phyloP scores from a whole-genome alignment of 495 filamentous ascomycete species.

The Entonaema liquescens region DNA sequence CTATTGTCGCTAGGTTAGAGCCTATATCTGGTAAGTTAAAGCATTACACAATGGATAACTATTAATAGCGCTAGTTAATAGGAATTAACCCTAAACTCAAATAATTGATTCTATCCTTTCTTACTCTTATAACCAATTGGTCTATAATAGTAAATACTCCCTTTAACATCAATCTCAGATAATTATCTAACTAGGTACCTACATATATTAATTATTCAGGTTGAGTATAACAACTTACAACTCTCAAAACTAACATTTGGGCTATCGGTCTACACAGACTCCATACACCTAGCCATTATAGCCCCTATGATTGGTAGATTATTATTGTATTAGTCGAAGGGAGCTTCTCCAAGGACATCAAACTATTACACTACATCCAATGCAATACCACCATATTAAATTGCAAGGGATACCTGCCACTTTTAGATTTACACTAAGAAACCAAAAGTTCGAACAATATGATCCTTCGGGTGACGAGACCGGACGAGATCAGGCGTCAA shows the following conservation, averaged over 20 bases:
- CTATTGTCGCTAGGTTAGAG: too few species aligned
- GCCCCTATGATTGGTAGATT: constrained; percentile 27
- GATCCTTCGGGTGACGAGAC: constrained; percentile 18
- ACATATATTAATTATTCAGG: too few species aligned
- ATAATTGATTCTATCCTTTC: too few species aligned
- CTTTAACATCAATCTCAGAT: too few species aligned
- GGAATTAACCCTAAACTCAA: too few species aligned
- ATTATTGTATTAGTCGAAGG: not conserved
- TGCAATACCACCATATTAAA: constrained; percentile 5
- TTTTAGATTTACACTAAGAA: constrained; percentile 9
- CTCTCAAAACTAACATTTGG: constrained; percentile 3
- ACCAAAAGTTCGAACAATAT: not conserved
- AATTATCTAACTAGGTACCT: too few species aligned
- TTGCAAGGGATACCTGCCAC: constrained; percentile 20
- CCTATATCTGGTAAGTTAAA: too few species aligned
- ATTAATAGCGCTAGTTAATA: too few species aligned
- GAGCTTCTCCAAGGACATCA: not conserved
- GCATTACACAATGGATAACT: too few species aligned
- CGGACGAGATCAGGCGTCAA: not conserved
- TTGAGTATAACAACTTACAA: not conserved
- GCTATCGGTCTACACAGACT: constrained; percentile 16
- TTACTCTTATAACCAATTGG: too few species aligned
- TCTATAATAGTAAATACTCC: too few species aligned
- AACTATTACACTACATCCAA: constrained; percentile 2
- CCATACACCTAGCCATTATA: constrained; percentile 20